Conservation (phyloP, 2,329 filamentous ascomycete genomes). For the Alternaria metachromatica region DNA sequence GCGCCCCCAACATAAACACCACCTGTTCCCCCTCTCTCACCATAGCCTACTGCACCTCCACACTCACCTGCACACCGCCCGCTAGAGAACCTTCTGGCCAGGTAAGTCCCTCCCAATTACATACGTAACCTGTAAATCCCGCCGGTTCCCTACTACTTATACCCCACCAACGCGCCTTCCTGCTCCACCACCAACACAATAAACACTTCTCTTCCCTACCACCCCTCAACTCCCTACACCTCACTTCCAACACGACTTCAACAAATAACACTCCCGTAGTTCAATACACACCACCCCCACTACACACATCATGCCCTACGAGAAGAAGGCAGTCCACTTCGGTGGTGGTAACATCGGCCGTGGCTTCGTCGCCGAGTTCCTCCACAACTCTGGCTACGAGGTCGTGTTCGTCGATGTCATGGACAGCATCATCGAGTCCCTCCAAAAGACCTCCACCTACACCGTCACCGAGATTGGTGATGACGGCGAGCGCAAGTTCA, state of each 20-base stretch:
- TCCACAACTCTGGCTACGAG: constrained; percentile 93
- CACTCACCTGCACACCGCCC: constrained; percentile 33
- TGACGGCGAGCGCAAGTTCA: constrained; percentile 80
- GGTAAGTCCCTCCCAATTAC: constrained; percentile 19
- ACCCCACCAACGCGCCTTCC: constrained; percentile 30
- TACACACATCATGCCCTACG: constrained; percentile 42
- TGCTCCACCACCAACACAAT: constrained; percentile 11
- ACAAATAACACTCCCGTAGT: constrained; percentile 25
- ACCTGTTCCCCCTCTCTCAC: constrained; percentile 19
- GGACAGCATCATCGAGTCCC: constrained; percentile 77
- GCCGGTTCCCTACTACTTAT: constrained; percentile 34
- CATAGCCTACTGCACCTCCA: constrained; percentile 23
- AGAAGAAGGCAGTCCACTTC: constrained; percentile 61
- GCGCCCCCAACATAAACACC: constrained; percentile 31
- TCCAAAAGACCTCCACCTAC: constrained; percentile 80
- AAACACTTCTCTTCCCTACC: constrained; percentile 7
- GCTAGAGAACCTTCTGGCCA: constrained; percentile 27
- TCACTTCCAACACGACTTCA: constrained; percentile 2
- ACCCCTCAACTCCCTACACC: background rate
- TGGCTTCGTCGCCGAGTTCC: constrained; percentile 65
- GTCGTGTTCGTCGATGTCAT: constrained; percentile 97
- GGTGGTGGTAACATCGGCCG: constrained; percentile 62
- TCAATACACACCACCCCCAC: constrained; percentile 14
- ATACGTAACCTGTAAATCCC: constrained; percentile 12
- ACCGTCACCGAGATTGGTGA: constrained; percentile 90